These are phyloP conservation scores for Podospora tetraspora DNA, from an alignment of 495 filamentous ascomycete species.

Conservation along the genomic window DNA sequence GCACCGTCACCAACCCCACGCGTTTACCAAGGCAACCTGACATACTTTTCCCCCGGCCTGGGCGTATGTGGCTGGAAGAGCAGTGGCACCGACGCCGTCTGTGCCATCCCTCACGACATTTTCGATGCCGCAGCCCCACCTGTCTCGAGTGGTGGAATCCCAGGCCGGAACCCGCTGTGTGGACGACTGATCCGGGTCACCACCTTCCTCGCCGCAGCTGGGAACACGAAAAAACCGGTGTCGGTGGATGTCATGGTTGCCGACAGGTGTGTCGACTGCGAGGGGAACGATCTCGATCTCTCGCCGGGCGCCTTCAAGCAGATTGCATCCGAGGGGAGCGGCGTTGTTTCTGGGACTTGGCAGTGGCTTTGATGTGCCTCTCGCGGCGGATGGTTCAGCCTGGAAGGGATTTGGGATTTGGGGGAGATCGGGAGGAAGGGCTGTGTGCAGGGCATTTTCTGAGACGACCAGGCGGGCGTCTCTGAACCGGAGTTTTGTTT, in stretches of 20 bases:
- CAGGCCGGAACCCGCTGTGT: slow-evolving; percentile 68
- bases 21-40: slow-evolving; percentile 60
- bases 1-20: slow-evolving; percentile 4
- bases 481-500: background rate
- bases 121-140: slow-evolving; percentile 50
- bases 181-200: slow-evolving; percentile 56
- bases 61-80: slow-evolving; percentile 65
- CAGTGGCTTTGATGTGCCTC: slow-evolving; percentile 49
- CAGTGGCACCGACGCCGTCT: slow-evolving; percentile 50
- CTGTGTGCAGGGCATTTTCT: no score
- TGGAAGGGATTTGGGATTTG: background rate
- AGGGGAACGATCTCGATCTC: slow-evolving; percentile 61
- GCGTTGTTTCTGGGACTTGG: slow-evolving; percentile 61
- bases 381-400: no score
- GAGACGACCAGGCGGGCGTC: no score
- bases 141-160: slow-evolving; percentile 33
- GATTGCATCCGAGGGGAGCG: slow-evolving; percentile 51
- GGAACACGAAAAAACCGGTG: slow-evolving; percentile 31
- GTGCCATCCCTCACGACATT: slow-evolving; percentile 59
- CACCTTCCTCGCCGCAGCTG: slow-evolving; percentile 26
- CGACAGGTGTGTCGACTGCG: slow-evolving; percentile 67
- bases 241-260: slow-evolving; percentile 66
- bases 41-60: slow-evolving; percentile 62
- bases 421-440: background rate
- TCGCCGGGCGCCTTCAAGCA: slow-evolving; percentile 54